phyloP scores from a whole-genome alignment of 371 early-diverging fungal genomes.

The Mucor mucedo region DNA sequence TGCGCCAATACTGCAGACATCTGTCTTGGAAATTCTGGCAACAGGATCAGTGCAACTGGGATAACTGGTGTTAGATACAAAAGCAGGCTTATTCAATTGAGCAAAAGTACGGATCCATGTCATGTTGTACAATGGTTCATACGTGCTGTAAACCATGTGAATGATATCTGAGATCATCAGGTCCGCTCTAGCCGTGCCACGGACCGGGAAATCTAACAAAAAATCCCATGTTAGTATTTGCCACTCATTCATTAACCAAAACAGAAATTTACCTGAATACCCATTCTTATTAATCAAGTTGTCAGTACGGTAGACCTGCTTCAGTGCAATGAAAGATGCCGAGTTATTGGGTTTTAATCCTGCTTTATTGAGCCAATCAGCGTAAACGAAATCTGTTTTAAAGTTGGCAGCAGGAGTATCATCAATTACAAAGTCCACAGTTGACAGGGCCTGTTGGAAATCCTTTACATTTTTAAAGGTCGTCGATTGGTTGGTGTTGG shows the following conservation, averaged over 20 bases:
- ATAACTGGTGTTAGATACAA: conserved; percentile 14
- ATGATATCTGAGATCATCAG: conserved; percentile 40
- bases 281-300: conserved; percentile 18
- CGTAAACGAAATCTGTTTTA: conserved; percentile 22
- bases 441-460: conserved; percentile 18
- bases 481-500: conserved; percentile 12
- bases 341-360: conserved; percentile 14
- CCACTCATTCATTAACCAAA: neutral
- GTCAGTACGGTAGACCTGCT: conserved; percentile 26
- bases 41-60: conserved; percentile 21
- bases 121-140: conserved; percentile 32
- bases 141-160: conserved; percentile 51
- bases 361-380: conserved; percentile 24
- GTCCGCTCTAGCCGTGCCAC: conserved; percentile 47
- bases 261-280: conserved; percentile 18
- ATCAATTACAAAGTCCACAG: conserved; percentile 28
- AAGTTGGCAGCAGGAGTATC: conserved; percentile 15
- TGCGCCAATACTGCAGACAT: conserved; percentile 16
- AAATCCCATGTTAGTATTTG: neutral
- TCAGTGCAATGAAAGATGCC: conserved; percentile 9
- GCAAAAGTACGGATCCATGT: conserved; percentile 55
- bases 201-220: conserved; percentile 38
- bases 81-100: conserved; percentile 21
- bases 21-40: conserved; percentile 7
- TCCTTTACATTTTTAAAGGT: neutral